These are phyloP conservation scores for Myriosclerotinia scirpicola DNA, from an alignment of 2,329 filamentous ascomycete genomes.

Conservation along the genomic window DNA sequence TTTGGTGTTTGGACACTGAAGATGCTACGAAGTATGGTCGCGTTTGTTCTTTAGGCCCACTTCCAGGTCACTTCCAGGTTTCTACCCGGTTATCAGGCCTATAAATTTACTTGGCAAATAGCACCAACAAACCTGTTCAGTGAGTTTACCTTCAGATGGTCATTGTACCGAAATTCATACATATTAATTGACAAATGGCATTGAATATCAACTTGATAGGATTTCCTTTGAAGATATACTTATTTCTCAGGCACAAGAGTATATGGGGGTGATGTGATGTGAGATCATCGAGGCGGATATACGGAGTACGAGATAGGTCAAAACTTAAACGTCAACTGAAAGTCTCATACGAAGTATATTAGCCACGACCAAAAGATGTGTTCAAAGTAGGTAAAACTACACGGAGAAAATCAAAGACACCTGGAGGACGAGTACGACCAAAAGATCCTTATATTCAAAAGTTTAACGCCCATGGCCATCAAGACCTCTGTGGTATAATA, in stretches of 20 bases:
- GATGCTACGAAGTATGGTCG: neutral
- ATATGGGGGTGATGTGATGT: neutral
- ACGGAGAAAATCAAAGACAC: neutral
- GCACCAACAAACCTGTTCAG: slow-evolving; percentile 2
- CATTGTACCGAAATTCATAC: neutral
- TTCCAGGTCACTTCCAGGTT: slow-evolving; percentile 9
- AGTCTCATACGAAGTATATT: neutral
- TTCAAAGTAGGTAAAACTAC: too few species aligned
- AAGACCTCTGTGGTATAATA: neutral
- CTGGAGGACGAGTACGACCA: neutral
- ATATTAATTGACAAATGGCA: neutral
- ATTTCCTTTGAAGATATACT: neutral
- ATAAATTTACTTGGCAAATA: slow-evolving; percentile 2
- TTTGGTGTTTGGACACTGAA: neutral
- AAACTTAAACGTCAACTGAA: neutral
- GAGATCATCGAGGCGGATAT: neutral
- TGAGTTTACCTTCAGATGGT: neutral
- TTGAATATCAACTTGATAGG: too few species aligned
- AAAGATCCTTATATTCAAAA: neutral
- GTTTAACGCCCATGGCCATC: neutral
- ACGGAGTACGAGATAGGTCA: too few species aligned
- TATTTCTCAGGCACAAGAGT: neutral
- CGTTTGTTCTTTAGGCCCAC: neutral
- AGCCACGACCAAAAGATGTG: neutral
- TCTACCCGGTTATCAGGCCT: too few species aligned